Evolutionary conservation across 441 rosid species (phyloP), one percentile per base, ranked within the genome.

Genomic region (Jatropha podagrica): DNA sequence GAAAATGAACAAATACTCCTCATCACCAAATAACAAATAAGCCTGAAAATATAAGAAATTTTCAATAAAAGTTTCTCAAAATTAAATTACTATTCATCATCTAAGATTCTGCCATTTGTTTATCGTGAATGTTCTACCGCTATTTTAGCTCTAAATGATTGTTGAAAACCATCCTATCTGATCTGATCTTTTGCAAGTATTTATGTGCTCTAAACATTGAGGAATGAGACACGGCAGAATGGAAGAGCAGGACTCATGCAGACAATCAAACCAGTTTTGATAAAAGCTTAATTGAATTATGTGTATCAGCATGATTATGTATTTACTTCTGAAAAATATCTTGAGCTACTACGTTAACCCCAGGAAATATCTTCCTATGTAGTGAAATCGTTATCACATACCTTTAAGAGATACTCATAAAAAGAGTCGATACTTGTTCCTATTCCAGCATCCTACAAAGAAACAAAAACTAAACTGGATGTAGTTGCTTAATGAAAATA

Each of bases 371-470:
- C 27, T 56, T 72, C 42, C 18, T 6, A 46, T 27, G 42, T 56
- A 20, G 60, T 38, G 32, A 20, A 51, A 68, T 17, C 48, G 44
- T 6, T 62, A 67, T 52, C 49, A 59, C 62, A 14, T 78, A 89
- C 99, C 99, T 96, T 96, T 77, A 96, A 87, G 69, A 96, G 97
- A 85, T 94, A 94, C 85, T 96, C 99, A 66, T 94, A 96, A 85
- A 96, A 96, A 52, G 99, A 96, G 81, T 96, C 98, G 78, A 96
- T 94, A 83, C 98, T 96, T 80, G 99, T 92, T 74, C 98, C 98
- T 75, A 96, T 96, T 83, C 98, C 99, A 79, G 99, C 97, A 90
- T 96, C 99, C 99, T 96, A 92, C 77, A 86, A 86, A 82, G 76
- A 79, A 85, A 41, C 69, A 65, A 69, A 55, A 41, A 71, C 1